phyloP scores from a whole-genome alignment of 768 basidiomycete genomes.

The Russula brevipes region DNA sequence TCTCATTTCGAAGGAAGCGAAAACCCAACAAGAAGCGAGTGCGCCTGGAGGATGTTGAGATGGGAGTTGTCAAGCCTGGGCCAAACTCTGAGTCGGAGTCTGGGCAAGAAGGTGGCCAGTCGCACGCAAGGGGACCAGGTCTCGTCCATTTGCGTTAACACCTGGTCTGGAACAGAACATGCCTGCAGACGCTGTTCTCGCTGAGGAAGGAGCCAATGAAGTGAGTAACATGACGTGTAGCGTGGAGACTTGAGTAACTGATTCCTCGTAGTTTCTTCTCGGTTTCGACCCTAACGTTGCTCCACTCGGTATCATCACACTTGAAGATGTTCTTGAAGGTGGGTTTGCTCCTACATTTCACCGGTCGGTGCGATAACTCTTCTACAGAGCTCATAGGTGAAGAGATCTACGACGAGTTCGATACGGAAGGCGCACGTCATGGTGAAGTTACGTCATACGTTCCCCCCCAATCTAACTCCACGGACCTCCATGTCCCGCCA shows the following conservation, averaged over 20 bases:
- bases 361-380: neutral
- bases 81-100: slow-evolving; percentile 30
- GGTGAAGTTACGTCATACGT: slow-evolving; percentile 30
- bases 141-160: slow-evolving; percentile 33
- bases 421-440: slow-evolving; percentile 51
- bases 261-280: slow-evolving; percentile 58
- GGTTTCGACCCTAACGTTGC: slow-evolving; percentile 75
- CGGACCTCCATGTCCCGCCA: slow-evolving; percentile 21
- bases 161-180: slow-evolving; percentile 63
- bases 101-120: slow-evolving; percentile 4
- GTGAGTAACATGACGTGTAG: slow-evolving; percentile 35
- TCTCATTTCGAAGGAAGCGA: slow-evolving; percentile 27
- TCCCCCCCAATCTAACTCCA: slow-evolving; percentile 25
- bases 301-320: slow-evolving; percentile 87
- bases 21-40: slow-evolving; percentile 25
- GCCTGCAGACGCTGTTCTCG: slow-evolving; percentile 83
- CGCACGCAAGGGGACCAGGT: slow-evolving; percentile 23
- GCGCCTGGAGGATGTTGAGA: slow-evolving; percentile 29
- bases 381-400: slow-evolving; percentile 79
- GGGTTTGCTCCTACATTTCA: slow-evolving; percentile 1
- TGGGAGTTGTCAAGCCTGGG: slow-evolving; percentile 28
- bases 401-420: slow-evolving; percentile 91
- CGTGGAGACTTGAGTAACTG: neutral
- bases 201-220: slow-evolving; percentile 69
- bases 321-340: slow-evolving; percentile 93